Base-by-base conservation (phyloP, 306 rosid species). In the Vigna reflexopilosa region DNA sequence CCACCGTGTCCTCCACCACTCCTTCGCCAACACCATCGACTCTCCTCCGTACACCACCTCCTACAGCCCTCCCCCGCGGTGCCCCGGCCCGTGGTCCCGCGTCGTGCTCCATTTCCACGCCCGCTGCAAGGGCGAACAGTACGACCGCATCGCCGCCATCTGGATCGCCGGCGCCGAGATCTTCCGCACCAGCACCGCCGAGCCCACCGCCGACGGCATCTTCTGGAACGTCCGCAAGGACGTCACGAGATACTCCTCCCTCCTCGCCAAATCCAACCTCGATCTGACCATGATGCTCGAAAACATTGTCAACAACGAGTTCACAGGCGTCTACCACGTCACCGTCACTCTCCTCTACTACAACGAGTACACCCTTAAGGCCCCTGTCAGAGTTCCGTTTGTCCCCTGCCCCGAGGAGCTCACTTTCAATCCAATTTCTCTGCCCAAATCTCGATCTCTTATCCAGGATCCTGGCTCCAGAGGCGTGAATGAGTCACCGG, bases 101-200 rank as follows among this genome's bases (percentile, higher is more conserved):
- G 85, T 88, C 59, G 50, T 80, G 32, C 88, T 93, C 28, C 84
- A 81, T 49, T 79, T 91, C 66, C 88, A 81, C 16, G 96, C 86
- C 78, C 38, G 58, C 12, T 89, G 85, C 75, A 82, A 72, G 49
- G 96, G 96, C 68, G 87, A 91, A 16, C 98, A 93, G 75, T 91
- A 89, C 90, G 94, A 91, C 44, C 97, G 98, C 59, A 88, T 93
- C 73, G 85, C 91, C 77, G 98, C 88, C 68, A 1, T 93, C 9
- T 93, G 94, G 96, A 90, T 93, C 58, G 88, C 75, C 75, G 98
- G 97, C 19, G 91, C 13, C 2, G 98, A 93, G 86, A 75, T 93
- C 50, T 80, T 93, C 76, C 93, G 98, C 1, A 93, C 94, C 62
- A 91, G 97, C 89, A 91, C 98, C 10, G 90, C 97, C 45, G 87